phyloP scores from a whole-genome alignment of 1,284 basidiomycete genomes.

The Chondrostereum purpureum region DNA sequence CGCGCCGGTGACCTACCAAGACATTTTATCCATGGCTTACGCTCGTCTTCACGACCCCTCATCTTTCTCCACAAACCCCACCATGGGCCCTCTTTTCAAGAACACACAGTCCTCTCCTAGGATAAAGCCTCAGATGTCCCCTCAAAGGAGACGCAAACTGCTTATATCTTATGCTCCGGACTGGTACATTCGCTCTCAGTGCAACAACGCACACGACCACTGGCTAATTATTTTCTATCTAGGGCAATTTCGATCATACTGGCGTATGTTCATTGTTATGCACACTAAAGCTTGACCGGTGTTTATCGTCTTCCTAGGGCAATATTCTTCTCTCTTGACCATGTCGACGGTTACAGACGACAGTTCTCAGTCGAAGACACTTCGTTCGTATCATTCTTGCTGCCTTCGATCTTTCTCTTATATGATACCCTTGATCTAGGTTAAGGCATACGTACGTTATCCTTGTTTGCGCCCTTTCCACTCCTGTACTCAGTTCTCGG shows the following conservation, averaged over 20 bases:
- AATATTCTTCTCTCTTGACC: constrained; percentile 63
- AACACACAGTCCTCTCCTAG: background rate
- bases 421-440: constrained; percentile 17
- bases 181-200: constrained; percentile 41
- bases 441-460: constrained; percentile 50
- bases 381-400: constrained; percentile 42
- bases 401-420: background rate
- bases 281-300: constrained; percentile 4
- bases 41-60: background rate
- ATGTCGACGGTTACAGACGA: constrained; percentile 75
- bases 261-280: constrained; percentile 45
- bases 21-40: constrained; percentile 3
- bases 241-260: constrained; percentile 68
- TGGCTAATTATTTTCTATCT: constrained; percentile 4
- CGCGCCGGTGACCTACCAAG: background rate
- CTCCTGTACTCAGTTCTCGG: constrained; percentile 25
- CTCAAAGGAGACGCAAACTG: constrained; percentile 34
- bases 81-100: background rate
- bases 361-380: constrained; percentile 80
- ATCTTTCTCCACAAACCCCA: background rate
- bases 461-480: constrained; percentile 5
- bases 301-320: constrained; percentile 34
- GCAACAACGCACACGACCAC: constrained; percentile 6
- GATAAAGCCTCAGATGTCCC: constrained; percentile 18
- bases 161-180: constrained; percentile 64